Base-by-base conservation (phyloP, 306 rosid species). In the Vigna reflexopilosa region DNA sequence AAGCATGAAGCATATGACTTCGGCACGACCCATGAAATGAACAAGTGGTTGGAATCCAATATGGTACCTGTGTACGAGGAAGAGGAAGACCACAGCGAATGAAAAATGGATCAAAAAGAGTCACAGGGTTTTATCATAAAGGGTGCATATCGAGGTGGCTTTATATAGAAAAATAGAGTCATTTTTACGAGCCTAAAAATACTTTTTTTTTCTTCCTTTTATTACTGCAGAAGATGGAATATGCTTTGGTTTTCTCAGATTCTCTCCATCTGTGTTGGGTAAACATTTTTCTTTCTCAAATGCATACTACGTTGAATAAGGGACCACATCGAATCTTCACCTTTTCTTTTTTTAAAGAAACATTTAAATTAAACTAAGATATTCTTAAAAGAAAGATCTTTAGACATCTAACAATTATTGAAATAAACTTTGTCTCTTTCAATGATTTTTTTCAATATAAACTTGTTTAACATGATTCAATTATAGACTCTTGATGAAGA, bases 11-110 rank as follows among this genome's bases (percentile, higher is more conserved):
- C 15, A 30, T 9, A 8, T 13, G 75, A 87, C 36, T 61, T 73
- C 24, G 83, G 51, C 12, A 19, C 9, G 80, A 69, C 76, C 72
- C 80, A 72, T 54, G 70, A 42, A 67, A 70, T 16, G 40, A 77
- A 44, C 67, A 15, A 57, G 19, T 30, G 54, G 66, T 50, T 11
- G 22, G 15, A 75, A 32, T 74, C 40, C 40, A 63, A 52, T 63
- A 55, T 71, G 24, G 86, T 88, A 90, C 96, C 96, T 84, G 84
- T 75, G 81, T 62, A 64, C 7, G 70, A 64, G 13, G 42, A 19
- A 47, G 72, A 47, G 26, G 58, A 73, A 28, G 78, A 83, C 15
- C 80, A 81, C 49, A 51, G 67, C 13, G 11, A 67, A 20, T 19
- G 76, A 73, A 28, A 80, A 22, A 10, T 30, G 38, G 70, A 68